phyloP scores from a whole-genome alignment of 176 grass and related monocot species.

The Tillandsia fasciculata region DNA sequence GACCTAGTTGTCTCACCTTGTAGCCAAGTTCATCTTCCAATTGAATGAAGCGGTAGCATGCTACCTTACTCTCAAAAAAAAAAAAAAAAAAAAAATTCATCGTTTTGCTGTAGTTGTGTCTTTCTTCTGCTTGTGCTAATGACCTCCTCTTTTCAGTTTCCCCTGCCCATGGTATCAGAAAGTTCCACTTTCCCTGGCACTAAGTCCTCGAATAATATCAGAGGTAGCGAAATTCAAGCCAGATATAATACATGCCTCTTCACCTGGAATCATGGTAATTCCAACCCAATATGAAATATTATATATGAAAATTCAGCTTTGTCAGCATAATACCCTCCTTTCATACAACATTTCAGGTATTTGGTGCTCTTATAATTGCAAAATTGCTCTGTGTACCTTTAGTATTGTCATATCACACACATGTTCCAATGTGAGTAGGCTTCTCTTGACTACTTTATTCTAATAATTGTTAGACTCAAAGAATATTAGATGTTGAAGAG shows the following conservation, averaged over 20 bases:
- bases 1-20: no score
- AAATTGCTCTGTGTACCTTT: slow-evolving; percentile 86
- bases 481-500: no score
- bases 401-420: slow-evolving; percentile 98
- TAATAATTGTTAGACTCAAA: slow-evolving; percentile 3
- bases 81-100: no score
- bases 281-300: background rate
- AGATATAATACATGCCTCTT: slow-evolving; percentile 87
- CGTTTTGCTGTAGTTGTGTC: background rate
- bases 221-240: slow-evolving; percentile 83
- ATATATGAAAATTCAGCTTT: slow-evolving; percentile 2
- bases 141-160: slow-evolving; percentile 47
- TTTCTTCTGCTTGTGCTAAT: background rate
- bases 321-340: background rate
- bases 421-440: slow-evolving; percentile 70
- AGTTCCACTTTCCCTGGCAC: slow-evolving; percentile 85
- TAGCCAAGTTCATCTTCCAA: no score
- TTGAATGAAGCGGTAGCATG: no score
- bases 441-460: background rate
- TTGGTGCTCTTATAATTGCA: slow-evolving; percentile 73
- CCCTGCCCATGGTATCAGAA: slow-evolving; percentile 89
- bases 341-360: slow-evolving; percentile 43
- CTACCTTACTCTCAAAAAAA: no score
- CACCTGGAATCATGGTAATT: slow-evolving; percentile 81
- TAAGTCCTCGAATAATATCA: slow-evolving; percentile 91